Conservation (phyloP, 768 basidiomycete genomes). For the Mycena floridula region DNA sequence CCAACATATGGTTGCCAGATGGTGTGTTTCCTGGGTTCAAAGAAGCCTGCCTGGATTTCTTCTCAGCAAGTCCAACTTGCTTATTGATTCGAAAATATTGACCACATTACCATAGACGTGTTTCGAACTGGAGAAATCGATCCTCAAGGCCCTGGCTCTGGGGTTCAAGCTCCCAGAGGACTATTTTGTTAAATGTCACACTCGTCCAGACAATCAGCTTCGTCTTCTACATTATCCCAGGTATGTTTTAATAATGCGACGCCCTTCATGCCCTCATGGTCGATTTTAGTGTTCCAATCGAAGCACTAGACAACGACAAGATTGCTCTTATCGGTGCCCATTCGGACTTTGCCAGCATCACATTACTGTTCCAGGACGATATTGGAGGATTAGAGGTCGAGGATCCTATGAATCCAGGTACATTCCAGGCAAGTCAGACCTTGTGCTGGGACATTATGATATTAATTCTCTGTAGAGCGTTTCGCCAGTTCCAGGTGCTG, state of each 20-base stretch:
- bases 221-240: constrained; percentile 54
- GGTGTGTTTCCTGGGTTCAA: constrained; percentile 46
- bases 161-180: constrained; percentile 37
- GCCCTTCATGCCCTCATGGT: not conserved
- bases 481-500: constrained; percentile 35
- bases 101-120: constrained; percentile 25
- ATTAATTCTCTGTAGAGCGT: constrained; percentile 22
- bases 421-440: constrained; percentile 25
- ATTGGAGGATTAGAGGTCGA: constrained; percentile 60
- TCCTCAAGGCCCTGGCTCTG: constrained; percentile 44
- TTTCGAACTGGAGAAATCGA: constrained; percentile 32
- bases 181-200: constrained; percentile 38
- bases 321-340: constrained; percentile 42
- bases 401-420: constrained; percentile 39
- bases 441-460: not conserved
- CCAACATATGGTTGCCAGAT: constrained; percentile 56
- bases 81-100: constrained; percentile 20
- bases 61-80: constrained; percentile 29
- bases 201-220: constrained; percentile 43
- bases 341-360: constrained; percentile 52
- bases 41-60: constrained; percentile 46
- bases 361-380: constrained; percentile 54
- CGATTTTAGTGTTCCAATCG: constrained; percentile 23
- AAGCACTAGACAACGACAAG: constrained; percentile 26
- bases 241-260: constrained; percentile 8